Evolutionary conservation across 495 filamentous ascomycete species (phyloP), one percentile per base, ranked within the genome.

Genomic region (Parachaetomium inaequale): DNA sequence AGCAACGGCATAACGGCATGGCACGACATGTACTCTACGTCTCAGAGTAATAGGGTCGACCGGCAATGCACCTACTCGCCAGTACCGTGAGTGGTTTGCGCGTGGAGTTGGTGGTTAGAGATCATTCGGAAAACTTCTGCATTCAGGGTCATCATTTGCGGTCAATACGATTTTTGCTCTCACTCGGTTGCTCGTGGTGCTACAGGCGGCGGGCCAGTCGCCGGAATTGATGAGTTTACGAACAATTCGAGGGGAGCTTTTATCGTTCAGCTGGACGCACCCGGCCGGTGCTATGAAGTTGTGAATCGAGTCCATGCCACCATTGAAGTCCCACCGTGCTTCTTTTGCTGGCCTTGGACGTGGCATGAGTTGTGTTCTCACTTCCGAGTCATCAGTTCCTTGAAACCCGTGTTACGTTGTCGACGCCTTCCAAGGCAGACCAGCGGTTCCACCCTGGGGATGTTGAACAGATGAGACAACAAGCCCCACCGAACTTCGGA

Each of bases 21-120:
- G 68, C 69, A 75, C 76, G 75, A 73, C 74, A 75, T 79, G 76
- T 77, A 80, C 75, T 81, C 75, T 78, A 77, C 75, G 74, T 74
- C 56, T 55, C 43, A 65, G 68, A 70, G 69, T 68, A 66, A 65
- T 63, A 55, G 64, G 66, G 66, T 72, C 70, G 66, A 71, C 68
- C 68, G 65, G 54, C 63, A 62, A 66, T 64, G 63, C 70, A 63
- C 66, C 68, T 68, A 66, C 66, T 69, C 63, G 65, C 68, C 68
- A 55, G 68, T 68, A 69, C 68, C 69, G 64, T 66, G 66, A 70
- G 70, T 68, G 64, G 63, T 71, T 71, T 74, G 67, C 63, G 66
- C 68, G 70, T 65, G 72, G 72, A 74, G 72, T 74, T 71, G 68
- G 72, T 71, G 72, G 72, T 68, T 74, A 74, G 72, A 72, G 71